Conservation (phyloP, 768 basidiomycete species). For the Macrocybe gigantea region DNA sequence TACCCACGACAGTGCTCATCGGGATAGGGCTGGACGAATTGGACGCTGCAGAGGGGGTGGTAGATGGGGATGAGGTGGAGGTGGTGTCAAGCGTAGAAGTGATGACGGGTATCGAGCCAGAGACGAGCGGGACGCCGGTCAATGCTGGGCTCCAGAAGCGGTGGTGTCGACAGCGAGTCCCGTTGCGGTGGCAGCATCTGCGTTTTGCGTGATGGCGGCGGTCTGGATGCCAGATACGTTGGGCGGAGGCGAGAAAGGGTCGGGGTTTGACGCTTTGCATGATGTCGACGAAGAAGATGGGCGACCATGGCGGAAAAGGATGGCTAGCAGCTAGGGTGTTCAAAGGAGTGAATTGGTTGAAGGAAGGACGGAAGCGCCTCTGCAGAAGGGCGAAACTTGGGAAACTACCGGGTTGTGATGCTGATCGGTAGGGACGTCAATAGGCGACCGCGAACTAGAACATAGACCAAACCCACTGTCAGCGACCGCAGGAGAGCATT, state of each 20-base stretch:
- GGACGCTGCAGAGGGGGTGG: constrained; percentile 14
- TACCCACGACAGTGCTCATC: constrained; percentile 52
- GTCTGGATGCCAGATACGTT: constrained; percentile 11
- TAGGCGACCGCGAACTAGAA: too few species aligned
- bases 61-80: constrained; percentile 11
- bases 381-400: neutral
- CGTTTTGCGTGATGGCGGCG: constrained; percentile 4
- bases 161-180: constrained; percentile 12
- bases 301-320: constrained; percentile 6
- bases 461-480: too few species aligned
- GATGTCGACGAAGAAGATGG: constrained; percentile 4
- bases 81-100: constrained; percentile 6
- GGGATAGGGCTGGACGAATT: constrained; percentile 27
- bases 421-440: too few species aligned
- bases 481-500: too few species aligned
- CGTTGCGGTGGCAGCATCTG: neutral
- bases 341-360: constrained; percentile 7
- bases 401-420: too few species aligned
- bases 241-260: constrained; percentile 4
- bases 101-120: constrained; percentile 4
- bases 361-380: constrained; percentile 18
- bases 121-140: constrained; percentile 2
- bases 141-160: neutral
- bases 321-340: neutral
- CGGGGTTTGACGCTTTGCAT: constrained; percentile 8